Conservation (phyloP, 2,329 filamentous ascomycete genomes). For the Chaetomiaceae sp. region DNA sequence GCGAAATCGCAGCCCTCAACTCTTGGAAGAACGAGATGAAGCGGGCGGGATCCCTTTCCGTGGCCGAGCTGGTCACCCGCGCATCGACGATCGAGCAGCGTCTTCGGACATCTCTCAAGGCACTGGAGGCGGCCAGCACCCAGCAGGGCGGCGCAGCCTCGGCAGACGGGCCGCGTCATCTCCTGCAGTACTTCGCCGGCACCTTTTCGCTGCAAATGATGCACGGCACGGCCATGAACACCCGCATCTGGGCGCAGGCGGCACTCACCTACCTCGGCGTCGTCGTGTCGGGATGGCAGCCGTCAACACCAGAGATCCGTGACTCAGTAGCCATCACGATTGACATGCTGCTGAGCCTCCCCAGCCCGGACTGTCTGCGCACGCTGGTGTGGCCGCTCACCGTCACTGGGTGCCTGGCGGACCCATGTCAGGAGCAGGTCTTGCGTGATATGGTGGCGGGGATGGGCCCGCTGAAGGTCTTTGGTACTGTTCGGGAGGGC, state of each 20-base stretch:
- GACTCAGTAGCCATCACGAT: conserved; percentile 29
- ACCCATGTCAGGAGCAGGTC: conserved; percentile 37
- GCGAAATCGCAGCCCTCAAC: conserved; percentile 48
- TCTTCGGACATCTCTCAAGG: conserved; percentile 32
- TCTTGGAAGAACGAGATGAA: conserved; percentile 50
- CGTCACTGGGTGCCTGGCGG: conserved; percentile 35
- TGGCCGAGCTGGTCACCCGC: conserved; percentile 41
- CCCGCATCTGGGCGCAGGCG: conserved; percentile 45
- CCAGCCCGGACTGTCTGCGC: conserved; percentile 29
- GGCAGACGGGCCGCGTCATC: background rate
- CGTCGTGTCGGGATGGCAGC: conserved; percentile 49
- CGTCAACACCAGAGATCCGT: conserved; percentile 39
- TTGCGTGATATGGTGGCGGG: conserved; percentile 38
- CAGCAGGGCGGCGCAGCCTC: background rate
- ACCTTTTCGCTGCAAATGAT: background rate
- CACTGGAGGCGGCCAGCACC: conserved; percentile 25
- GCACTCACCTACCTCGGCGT: conserved; percentile 44
- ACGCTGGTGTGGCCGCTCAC: conserved; percentile 35
- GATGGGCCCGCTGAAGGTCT: conserved; percentile 41
- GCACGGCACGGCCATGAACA: conserved; percentile 20
- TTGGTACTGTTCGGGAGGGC: conserved; percentile 42
- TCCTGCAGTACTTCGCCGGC: conserved; percentile 13
- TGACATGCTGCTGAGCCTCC: conserved; percentile 31
- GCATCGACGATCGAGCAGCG: conserved; percentile 38
- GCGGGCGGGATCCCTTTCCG: conserved; percentile 39